These are phyloP conservation scores for Pseudomicrostroma phylloplanum DNA, from an alignment of 1,284 basidiomycete species.

Conservation along the genomic window DNA sequence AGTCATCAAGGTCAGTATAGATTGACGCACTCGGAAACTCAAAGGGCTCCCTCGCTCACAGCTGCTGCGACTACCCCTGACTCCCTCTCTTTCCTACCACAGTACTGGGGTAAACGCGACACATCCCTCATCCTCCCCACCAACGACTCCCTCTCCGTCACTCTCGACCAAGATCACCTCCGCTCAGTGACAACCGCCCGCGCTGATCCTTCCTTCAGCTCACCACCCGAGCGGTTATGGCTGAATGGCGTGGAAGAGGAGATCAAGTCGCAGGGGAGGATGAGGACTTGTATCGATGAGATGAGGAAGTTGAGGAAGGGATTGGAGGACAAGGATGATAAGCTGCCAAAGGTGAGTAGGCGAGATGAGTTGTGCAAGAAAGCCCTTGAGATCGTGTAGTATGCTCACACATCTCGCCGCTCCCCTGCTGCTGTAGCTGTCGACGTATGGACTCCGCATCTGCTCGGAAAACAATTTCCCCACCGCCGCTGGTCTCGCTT, in stretches of 20 bases:
- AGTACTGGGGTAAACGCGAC: constrained; percentile 88
- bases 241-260: constrained; percentile 85
- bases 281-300: constrained; percentile 79
- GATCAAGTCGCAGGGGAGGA: constrained; percentile 73
- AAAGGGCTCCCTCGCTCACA: background rate
- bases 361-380: background rate
- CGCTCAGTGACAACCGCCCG: constrained; percentile 87
- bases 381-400: background rate
- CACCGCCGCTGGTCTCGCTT: constrained; percentile 93
- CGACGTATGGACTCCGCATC: constrained; percentile 58
- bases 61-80: background rate
- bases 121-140: constrained; percentile 91
- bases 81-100: background rate
- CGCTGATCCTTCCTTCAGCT: constrained; percentile 67
- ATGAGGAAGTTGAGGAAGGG: constrained; percentile 70
- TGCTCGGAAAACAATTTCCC: constrained; percentile 98
- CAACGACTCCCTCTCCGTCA: constrained; percentile 94
- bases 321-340: constrained; percentile 58
- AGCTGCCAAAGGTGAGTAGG: constrained; percentile 31
- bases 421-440: constrained; percentile 32
- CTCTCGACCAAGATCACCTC: constrained; percentile 91
- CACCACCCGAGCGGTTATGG: constrained; percentile 69
- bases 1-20: constrained; percentile 67
- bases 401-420: background rate
- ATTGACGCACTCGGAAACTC: background rate